Percentiles rank a stretch among this genome's conserved stretches.
These are phyloP conservation scores for Fusarium mexicanum DNA, from an alignment of 2,329 filamentous ascomycete genomes.

Conservation along the genomic window DNA sequence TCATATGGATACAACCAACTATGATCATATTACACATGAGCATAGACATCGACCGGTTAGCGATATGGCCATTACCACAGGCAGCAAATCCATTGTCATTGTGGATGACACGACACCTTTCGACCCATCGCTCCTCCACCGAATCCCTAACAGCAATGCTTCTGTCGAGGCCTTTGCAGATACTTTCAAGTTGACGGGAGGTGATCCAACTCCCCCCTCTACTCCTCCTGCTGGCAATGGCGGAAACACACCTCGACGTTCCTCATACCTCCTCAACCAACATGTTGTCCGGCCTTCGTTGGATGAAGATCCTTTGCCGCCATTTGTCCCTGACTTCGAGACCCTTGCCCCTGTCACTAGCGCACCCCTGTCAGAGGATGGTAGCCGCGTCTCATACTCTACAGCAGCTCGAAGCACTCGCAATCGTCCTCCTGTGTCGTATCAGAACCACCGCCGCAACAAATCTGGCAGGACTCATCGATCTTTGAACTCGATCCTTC, in stretches of 20 bases:
- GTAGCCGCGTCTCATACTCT: conserved; percentile 46
- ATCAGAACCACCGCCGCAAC: conserved; percentile 55
- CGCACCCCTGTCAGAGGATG: conserved; percentile 47
- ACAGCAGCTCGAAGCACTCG: conserved; percentile 38
- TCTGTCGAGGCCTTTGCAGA: conserved; percentile 66
- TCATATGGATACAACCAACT: conserved; percentile 52
- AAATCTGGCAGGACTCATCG: conserved; percentile 60
- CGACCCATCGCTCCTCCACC: conserved; percentile 61
- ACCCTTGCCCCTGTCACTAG: conserved; percentile 48
- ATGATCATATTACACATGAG: conserved; percentile 48
- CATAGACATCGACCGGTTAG: conserved; percentile 56
- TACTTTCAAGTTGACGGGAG: conserved; percentile 58
- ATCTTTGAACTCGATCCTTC: conserved; percentile 61
- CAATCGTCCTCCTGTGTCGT: conserved; percentile 45
- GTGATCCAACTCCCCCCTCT: conserved; percentile 68
- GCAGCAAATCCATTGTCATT: conserved; percentile 92
- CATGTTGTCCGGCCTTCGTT: conserved; percentile 52
- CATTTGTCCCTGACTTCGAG: conserved; percentile 58
- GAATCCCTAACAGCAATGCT: conserved; percentile 54
- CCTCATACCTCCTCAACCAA: conserved; percentile 64
- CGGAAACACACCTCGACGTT: conserved; percentile 59
- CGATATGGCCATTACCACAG: conserved; percentile 72
- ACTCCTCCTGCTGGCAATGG: conserved; percentile 62
- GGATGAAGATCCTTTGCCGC: conserved; percentile 55
- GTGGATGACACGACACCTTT: conserved; percentile 73